Conservation (phyloP, 208 protist genomes). For the Porcisia hertigi region DNA sequence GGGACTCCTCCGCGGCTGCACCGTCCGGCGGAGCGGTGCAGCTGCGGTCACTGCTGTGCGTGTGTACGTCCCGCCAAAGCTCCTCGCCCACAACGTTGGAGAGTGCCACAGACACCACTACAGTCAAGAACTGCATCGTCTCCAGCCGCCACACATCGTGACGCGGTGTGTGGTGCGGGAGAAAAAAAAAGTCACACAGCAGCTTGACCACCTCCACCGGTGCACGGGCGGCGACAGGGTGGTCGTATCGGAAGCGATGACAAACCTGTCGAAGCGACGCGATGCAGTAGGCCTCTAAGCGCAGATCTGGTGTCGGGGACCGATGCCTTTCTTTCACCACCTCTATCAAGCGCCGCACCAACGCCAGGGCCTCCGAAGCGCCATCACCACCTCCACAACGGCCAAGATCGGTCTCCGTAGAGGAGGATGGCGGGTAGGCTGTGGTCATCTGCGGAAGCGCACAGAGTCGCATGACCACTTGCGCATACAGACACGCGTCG, state of each 20-base stretch:
- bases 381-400: not conserved
- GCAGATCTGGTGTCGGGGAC: conserved; percentile 42
- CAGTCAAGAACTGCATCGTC: conserved; percentile 49
- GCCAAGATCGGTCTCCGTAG: not conserved
- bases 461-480: conserved; percentile 21
- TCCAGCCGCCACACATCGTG: conserved; percentile 76
- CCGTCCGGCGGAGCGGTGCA: not conserved
- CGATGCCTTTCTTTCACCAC: conserved; percentile 46
- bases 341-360: conserved; percentile 25
- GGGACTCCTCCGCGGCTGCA: not conserved
- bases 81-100: conserved; percentile 40
- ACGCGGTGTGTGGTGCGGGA: conserved; percentile 39
- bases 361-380: not conserved
- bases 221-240: conserved; percentile 32
- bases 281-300: conserved; percentile 58
- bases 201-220: conserved; percentile 47
- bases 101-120: conserved; percentile 44
- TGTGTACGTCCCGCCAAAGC: conserved; percentile 35
- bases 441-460: conserved; percentile 23
- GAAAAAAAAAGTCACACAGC: conserved; percentile 59
- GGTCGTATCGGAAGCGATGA: conserved; percentile 40
- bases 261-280: conserved; percentile 47
- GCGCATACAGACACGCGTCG: conserved; percentile 28
- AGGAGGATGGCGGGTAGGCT: conserved; percentile 22
- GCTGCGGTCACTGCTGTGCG: not conserved